Percentiles rank a stretch among this genome's conserved stretches.
phyloP scores from a whole-genome alignment of 441 rosid genomes.

The Euphorbia schlechtendalii region DNA sequence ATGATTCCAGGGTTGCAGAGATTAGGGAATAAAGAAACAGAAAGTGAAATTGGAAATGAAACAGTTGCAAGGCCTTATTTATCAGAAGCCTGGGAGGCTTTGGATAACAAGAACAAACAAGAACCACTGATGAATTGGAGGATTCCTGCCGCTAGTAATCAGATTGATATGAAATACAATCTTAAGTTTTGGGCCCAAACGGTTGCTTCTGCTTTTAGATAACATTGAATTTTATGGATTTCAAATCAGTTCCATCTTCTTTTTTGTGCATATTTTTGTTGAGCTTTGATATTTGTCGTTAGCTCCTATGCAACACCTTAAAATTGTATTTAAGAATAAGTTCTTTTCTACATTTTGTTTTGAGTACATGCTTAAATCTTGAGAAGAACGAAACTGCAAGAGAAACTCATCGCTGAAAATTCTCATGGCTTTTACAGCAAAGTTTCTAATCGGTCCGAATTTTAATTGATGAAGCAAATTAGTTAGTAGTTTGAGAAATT shows the following conservation, averaged over 20 bases:
- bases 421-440: too few relatives aligned
- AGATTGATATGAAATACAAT: slow-evolving; percentile 57
- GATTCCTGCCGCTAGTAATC: slow-evolving; percentile 43
- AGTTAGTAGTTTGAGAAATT: too few relatives aligned
- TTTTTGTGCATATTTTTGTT: too few relatives aligned
- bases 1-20: slow-evolving; percentile 69
- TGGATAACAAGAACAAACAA: slow-evolving; percentile 24
- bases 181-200: slow-evolving; percentile 75
- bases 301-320: too few relatives aligned
- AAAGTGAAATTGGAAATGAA: slow-evolving; percentile 23
- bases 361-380: too few relatives aligned
- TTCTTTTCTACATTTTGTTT: too few relatives aligned
- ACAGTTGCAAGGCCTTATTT: slow-evolving; percentile 56
- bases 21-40: slow-evolving; percentile 32
- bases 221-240: slow-evolving; percentile 3
- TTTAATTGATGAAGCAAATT: too few relatives aligned
- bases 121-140: slow-evolving; percentile 51
- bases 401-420: too few relatives aligned
- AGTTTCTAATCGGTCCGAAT: too few relatives aligned
- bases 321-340: too few relatives aligned
- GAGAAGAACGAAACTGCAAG: too few relatives aligned
- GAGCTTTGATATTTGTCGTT: too few relatives aligned
- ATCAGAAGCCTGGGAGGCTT: slow-evolving; percentile 70
- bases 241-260: background rate
- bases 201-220: slow-evolving; percentile 62